Conservation (phyloP, 179 eudicot genomes). For the Heliamphora pulchella region DNA sequence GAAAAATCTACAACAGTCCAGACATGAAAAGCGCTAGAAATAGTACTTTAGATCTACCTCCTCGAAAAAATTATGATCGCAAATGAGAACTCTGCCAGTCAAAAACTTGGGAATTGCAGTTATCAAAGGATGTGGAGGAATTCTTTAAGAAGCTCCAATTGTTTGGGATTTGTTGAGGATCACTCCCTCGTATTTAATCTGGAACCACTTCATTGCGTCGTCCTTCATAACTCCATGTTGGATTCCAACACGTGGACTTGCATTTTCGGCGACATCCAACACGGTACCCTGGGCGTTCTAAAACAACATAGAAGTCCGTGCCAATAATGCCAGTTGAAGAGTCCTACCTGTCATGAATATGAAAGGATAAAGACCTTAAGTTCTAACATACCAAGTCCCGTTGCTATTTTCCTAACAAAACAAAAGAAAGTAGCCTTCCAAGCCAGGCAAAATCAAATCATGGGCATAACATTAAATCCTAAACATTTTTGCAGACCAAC, state of each 20-base stretch:
- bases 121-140: neutral
- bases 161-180: conserved; percentile 32
- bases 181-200: conserved; percentile 32
- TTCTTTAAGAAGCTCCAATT: conserved; percentile 13
- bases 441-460: neutral
- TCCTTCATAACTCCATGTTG: conserved; percentile 32
- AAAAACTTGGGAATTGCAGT: neutral
- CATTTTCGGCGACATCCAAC: conserved; percentile 31
- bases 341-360: conserved; percentile 28
- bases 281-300: conserved; percentile 29
- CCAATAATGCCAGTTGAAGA: conserved; percentile 42
- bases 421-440: neutral
- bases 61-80: neutral
- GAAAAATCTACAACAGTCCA: neutral
- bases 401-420: neutral
- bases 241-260: conserved; percentile 33
- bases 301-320: conserved; percentile 41
- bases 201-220: conserved; percentile 31
- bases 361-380: neutral
- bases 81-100: neutral
- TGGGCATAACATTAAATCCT: neutral
- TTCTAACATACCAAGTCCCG: neutral
- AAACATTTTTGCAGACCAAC: neutral
- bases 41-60: neutral
- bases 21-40: neutral